Base-by-base conservation (phyloP, 2,329 filamentous ascomycete genomes). In the Colletotrichum neosansevieriae region DNA sequence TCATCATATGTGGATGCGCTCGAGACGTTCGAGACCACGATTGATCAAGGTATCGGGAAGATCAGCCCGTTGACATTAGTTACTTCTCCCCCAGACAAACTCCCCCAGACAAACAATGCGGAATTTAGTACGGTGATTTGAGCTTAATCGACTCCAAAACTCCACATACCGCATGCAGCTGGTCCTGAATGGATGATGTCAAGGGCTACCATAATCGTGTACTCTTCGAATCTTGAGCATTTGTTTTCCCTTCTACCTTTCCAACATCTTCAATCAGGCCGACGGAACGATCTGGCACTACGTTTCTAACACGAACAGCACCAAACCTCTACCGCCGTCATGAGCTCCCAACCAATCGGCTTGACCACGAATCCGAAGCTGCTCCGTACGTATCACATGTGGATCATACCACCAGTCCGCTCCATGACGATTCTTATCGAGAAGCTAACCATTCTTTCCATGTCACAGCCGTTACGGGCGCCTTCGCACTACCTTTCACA, bases 401-500 rank as follows among this genome's bases (percentile, higher is more conserved):
- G 4, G 24, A 38, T 38, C 9, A 11, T 38, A 13, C 34, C 24
- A 24, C 3, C 24, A 24, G 24, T 24, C 24, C 4, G 24, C 24
- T 5, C 24, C 24, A 5, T 24, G 1, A 24, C 24, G 24, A 24
- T 24, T 24, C 24, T 24, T 24, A 24, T 5, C 24, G 24, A 24
- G 24, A 24, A 5, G 3, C 24, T 24, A 24, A 5, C 4, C 24
- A 12, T n/a, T 2, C n/a, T 47, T 29, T 3, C 7, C 6, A 24
- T 24, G 24, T 3, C 10, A 5, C 10, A 67, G 64, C 64, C 9
- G 58, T 67, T 1, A 67, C 58, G 9, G 58, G 64, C 13, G 32
- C 44, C 7, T 67, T 67, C n/a, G 59, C 51, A 10, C 58, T 67
- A 7, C 64, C 64, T 2, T 67, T 67, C 36, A 63, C 64, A 10